A percentile compares a stretch with the other conserved stretches of the same genome.
These are phyloP conservation scores for Emergomyces africanus DNA, from an alignment of 2,329 filamentous ascomycete genomes.

Conservation along the genomic window DNA sequence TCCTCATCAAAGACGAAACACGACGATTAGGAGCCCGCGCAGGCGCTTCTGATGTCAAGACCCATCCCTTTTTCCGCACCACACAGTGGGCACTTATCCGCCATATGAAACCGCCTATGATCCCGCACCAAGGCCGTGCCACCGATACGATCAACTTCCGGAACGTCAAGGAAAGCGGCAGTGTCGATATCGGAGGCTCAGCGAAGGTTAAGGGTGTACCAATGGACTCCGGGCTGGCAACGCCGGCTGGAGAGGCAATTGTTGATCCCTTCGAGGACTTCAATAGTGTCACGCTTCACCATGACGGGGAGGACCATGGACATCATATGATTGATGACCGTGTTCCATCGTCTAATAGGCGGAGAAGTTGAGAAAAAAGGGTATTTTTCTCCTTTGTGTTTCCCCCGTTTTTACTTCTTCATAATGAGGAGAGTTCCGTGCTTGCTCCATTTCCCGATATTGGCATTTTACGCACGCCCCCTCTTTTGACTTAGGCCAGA, in stretches of 20 bases:
- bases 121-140: constrained; percentile 78
- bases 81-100: constrained; percentile 96
- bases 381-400: background rate
- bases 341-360: background rate
- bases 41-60: constrained; percentile 93
- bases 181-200: constrained; percentile 54
- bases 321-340: constrained; percentile 10
- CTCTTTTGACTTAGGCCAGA: background rate
- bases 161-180: constrained; percentile 94
- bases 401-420: background rate
- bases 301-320: constrained; percentile 67
- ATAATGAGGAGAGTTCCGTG: background rate
- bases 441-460: background rate
- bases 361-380: background rate
- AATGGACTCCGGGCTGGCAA: constrained; percentile 71
- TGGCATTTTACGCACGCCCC: background rate
- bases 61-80: constrained; percentile 86
- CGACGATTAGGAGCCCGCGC: constrained; percentile 85
- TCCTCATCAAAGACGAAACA: constrained; percentile 96
- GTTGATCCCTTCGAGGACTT: constrained; percentile 96
- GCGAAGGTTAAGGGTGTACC: constrained; percentile 60
- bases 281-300: constrained; percentile 93
- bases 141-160: constrained; percentile 95
- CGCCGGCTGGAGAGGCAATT: constrained; percentile 61
- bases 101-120: constrained; percentile 95